Base-by-base conservation (phyloP, 2,329 filamentous ascomycete species). In the Mollisiaceae sp. region DNA sequence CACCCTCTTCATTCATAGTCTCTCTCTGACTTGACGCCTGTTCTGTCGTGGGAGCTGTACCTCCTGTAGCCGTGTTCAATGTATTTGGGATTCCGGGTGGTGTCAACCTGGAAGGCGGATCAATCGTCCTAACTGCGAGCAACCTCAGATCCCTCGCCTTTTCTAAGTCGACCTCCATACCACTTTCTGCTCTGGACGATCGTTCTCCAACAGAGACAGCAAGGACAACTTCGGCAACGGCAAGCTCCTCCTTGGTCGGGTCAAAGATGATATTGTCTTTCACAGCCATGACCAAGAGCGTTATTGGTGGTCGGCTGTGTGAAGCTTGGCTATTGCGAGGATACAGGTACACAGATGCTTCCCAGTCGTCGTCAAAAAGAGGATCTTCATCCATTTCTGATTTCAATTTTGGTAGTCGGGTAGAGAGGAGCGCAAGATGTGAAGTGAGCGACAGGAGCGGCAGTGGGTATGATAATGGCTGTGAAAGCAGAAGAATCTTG, bases 351-450 rank as follows among this genome's bases (percentile, higher is more conserved):
- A 87, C 84, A 0, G 93, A 89, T 18, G 91, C 91, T 69, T 91
- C 92, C 95, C 95, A 99, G 81, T 99, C 95, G 79, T 99, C 95
- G 80, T 97, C 91, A 79, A 99, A 99, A 76, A 97, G 89, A 14
- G 95, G 95, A 73, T 99, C 95, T 80, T 99, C 95, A 79, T 98
- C 94, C 65, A 87, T 87, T 78, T 97, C 91, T 1, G 94, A 97
- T 77, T 92, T 92, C 60, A 97, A 83, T 32, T 89, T 86, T 8
- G 95, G 95, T 2, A 98, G 84, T 69, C 91, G 89, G 8, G 95
- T 94, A 36, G 92, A 89, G 68, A 97, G 88, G 56, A 99, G 90
- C 2, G 95, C 95, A 67, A 99, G 89, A 77, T 99, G 94, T 57
- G 92, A 94, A 22, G 95, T 97, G 65, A 98, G 86, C 38, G 93